These are phyloP conservation scores for Ziziphus jujuba DNA, from an alignment of 306 rosid genomes.

Conservation along the genomic window DNA sequence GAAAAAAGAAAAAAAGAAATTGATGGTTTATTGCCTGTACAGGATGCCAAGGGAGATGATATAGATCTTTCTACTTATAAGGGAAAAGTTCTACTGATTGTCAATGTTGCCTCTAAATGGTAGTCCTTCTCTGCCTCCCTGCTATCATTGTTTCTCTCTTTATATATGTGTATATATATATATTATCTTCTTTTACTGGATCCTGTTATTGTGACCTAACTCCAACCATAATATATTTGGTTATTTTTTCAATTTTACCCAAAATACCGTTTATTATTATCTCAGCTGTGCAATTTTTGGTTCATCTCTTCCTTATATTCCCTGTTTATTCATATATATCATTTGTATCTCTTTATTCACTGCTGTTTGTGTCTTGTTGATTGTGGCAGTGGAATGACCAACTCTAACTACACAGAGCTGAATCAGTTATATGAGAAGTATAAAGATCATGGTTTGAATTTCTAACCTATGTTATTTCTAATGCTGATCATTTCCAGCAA, in stretches of 20 bases:
- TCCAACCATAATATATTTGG: background rate
- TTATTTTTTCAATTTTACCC: background rate
- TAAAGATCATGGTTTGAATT: slow-evolving; percentile 62
- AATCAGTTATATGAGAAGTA: slow-evolving; percentile 72
- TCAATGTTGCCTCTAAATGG: slow-evolving; percentile 98
- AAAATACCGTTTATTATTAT: background rate
- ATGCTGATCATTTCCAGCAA: background rate
- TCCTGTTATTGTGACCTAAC: background rate
- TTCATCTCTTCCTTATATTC: background rate
- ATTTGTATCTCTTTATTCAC: background rate
- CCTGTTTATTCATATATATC: background rate
- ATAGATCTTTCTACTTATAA: slow-evolving; percentile 56
- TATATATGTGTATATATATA: background rate
- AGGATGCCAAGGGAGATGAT: slow-evolving; percentile 75
- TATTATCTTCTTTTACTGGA: no score
- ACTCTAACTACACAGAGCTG: slow-evolving; percentile 77
- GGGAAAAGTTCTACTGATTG: slow-evolving; percentile 71
- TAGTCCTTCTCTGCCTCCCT: slow-evolving; percentile 17
- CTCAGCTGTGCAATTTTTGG: background rate
- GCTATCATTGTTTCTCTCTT: background rate
- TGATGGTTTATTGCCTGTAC: background rate
- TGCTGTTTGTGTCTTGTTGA: slow-evolving; percentile 23
- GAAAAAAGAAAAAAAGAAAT: no score
- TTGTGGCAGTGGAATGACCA: slow-evolving; percentile 76
- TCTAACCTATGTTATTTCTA: slow-evolving; percentile 2